A percentile compares a stretch with the other conserved stretches of the same genome.
These are phyloP conservation scores for Vaccinium macrocarpon DNA, from an alignment of 148 eudicot genomes.

Conservation along the genomic window DNA sequence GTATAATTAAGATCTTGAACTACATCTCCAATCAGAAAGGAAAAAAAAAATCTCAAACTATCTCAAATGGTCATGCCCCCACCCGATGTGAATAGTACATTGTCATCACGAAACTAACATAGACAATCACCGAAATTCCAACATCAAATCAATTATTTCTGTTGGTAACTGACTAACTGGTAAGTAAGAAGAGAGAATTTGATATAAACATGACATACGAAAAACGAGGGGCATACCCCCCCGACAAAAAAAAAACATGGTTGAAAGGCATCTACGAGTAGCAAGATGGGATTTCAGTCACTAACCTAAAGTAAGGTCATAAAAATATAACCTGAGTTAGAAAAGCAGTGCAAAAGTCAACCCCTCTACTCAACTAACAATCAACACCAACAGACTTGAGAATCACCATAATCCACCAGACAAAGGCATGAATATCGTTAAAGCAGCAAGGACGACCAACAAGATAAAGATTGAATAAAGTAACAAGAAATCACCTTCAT, in stretches of 20 bases:
- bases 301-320: neutral
- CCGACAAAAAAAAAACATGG: neutral
- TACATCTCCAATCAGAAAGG: neutral
- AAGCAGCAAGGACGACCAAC: neutral
- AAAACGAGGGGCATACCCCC: neutral
- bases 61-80: neutral
- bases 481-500: conserved; percentile 18
- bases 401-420: neutral
- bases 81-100: neutral
- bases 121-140: neutral
- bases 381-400: neutral
- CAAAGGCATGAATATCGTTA: neutral
- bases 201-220: neutral
- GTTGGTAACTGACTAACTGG: neutral
- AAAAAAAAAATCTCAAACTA: neutral
- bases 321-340: neutral
- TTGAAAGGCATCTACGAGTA: neutral
- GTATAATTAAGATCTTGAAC: neutral
- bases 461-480: neutral
- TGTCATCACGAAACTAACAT: neutral
- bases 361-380: neutral
- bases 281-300: neutral
- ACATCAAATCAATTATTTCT: neutral
- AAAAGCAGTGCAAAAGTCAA: neutral
- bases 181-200: neutral